Conservation (phyloP, 108 stramenopile species). For the Mayamaea pseudoterrestris region DNA sequence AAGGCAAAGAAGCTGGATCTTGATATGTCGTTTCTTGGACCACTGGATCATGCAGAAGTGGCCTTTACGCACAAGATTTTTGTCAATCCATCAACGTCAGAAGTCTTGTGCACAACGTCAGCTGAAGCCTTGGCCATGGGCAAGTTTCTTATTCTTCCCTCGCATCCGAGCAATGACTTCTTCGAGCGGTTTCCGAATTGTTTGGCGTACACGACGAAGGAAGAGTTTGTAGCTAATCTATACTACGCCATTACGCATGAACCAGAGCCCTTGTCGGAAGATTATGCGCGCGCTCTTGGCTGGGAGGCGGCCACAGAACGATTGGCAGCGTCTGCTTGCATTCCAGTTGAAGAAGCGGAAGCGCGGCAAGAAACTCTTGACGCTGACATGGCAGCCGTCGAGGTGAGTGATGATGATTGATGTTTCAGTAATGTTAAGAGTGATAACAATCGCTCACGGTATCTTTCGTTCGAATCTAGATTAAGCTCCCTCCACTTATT, state of each 20-base stretch:
- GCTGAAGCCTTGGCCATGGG: slow-evolving; percentile 91
- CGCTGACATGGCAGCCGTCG: slow-evolving; percentile 45
- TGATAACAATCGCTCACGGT: too few species aligned
- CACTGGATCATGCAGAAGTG: slow-evolving; percentile 67
- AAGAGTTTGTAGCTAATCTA: slow-evolving; percentile 77
- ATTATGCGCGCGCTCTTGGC: slow-evolving; percentile 43
- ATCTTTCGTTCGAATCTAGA: slow-evolving; percentile 21
- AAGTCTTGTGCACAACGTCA: slow-evolving; percentile 83
- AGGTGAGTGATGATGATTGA: slow-evolving; percentile 22
- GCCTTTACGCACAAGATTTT: slow-evolving; percentile 65
- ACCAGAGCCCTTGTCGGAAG: slow-evolving; percentile 63
- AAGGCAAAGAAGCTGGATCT: slow-evolving; percentile 43
- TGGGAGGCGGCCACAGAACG: slow-evolving; percentile 85
- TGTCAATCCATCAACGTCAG: slow-evolving; percentile 75
- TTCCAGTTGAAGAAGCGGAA: slow-evolving; percentile 53
- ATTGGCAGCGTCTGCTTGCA: slow-evolving; percentile 48
- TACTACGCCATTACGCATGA: slow-evolving; percentile 73
- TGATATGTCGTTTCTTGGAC: slow-evolving; percentile 67
- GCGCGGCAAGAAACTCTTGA: slow-evolving; percentile 34
- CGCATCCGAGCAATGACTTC: slow-evolving; percentile 69
- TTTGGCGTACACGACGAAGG: slow-evolving; percentile 61
- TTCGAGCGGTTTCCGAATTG: slow-evolving; percentile 82
- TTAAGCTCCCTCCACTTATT: slow-evolving; percentile 54
- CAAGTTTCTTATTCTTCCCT: slow-evolving; percentile 68
- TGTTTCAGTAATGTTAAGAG: too few species aligned